Conservation (phyloP, 306 rosid genomes). For the Trifolium subterraneum region DNA sequence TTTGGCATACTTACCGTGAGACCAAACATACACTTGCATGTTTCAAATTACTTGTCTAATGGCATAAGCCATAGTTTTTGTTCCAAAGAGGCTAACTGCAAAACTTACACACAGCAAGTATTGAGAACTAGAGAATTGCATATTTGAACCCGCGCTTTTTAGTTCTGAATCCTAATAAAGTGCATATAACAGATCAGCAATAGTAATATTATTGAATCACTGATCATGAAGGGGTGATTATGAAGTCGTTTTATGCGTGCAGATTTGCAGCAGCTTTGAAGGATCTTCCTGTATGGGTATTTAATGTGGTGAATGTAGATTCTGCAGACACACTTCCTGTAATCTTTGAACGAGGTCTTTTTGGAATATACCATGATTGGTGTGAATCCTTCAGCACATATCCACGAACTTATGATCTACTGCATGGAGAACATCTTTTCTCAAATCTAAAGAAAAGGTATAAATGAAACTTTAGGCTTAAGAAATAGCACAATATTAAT, state of each 20-base stretch:
- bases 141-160: too few relatives aligned
- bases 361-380: conserved; percentile 96
- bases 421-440: conserved; percentile 92
- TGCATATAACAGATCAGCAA: not conserved
- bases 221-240: not conserved
- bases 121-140: too few relatives aligned
- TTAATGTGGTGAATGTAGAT: conserved; percentile 87
- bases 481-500: not conserved
- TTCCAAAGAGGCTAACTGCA: too few relatives aligned
- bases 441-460: conserved; percentile 79
- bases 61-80: too few relatives aligned
- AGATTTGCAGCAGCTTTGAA: conserved; percentile 89
- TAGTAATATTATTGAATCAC: not conserved
- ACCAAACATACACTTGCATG: too few relatives aligned
- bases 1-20: too few relatives aligned
- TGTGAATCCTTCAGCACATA: conserved; percentile 95
- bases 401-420: conserved; percentile 83
- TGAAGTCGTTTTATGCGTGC: conserved; percentile 32
- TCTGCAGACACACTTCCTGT: conserved; percentile 85
- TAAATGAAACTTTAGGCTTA: not conserved
- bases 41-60: not conserved
- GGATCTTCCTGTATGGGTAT: conserved; percentile 80
- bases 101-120: too few relatives aligned
- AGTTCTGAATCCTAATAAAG: not conserved
- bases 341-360: conserved; percentile 86